A percentile compares a stretch with the other conserved stretches of the same genome.
Evolutionary conservation across 768 basidiomycete species (phyloP).

Genomic region (Kwoniella sp.): DNA sequence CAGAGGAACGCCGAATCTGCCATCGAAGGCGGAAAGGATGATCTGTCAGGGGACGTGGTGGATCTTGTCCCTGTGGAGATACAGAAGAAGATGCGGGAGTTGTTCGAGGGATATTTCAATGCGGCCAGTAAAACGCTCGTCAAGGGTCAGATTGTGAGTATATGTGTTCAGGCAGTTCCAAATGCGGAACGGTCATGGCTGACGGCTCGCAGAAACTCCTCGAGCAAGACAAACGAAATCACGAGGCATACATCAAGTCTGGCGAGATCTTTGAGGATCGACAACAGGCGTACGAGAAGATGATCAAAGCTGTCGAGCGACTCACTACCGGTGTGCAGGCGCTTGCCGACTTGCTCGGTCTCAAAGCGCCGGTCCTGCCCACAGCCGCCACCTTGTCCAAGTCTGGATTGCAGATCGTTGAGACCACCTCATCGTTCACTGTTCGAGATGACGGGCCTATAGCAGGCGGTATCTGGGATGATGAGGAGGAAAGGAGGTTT

Average conservation of each 20-base stretch:
- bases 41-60: constrained; percentile 52
- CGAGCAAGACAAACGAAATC: constrained; percentile 93
- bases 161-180: background rate
- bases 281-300: constrained; percentile 97
- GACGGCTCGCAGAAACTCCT: constrained; percentile 66
- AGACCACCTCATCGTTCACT: constrained; percentile 41
- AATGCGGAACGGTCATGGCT: no score
- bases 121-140: constrained; percentile 84
- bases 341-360: constrained; percentile 82
- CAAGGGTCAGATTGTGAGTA: constrained; percentile 77
- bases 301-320: constrained; percentile 94
- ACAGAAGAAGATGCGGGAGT: constrained; percentile 80
- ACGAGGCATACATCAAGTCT: constrained; percentile 98
- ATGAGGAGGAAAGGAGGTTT: constrained; percentile 90
- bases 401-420: constrained; percentile 50
- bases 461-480: constrained; percentile 88
- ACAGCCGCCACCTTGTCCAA: constrained; percentile 58
- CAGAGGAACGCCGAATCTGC: background rate
- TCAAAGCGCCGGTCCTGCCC: constrained; percentile 77
- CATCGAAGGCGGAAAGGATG: background rate
- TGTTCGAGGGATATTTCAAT: constrained; percentile 92
- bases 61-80: constrained; percentile 81
- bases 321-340: constrained; percentile 82
- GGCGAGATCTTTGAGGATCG: constrained; percentile 99
- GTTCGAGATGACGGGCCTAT: constrained; percentile 58